Base-by-base conservation (phyloP, 805 yeast species). In the Brettanomyces nanus region DNA sequence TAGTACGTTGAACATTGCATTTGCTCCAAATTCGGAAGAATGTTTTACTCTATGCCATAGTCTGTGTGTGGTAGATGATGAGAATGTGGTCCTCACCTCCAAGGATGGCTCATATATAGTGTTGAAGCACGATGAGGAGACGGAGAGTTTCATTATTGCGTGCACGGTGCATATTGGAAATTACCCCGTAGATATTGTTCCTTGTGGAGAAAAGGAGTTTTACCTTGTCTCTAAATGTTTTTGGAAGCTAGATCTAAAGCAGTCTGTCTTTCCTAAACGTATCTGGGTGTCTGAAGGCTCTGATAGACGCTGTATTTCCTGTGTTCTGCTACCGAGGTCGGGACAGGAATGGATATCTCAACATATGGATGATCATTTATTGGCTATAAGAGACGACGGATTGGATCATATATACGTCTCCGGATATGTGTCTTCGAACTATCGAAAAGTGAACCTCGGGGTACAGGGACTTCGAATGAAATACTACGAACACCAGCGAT, bases 371-470 rank as follows among this genome's bases (percentile, higher is more conserved):
- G 53, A 36, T 31, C 44, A 20, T 36, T 36, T 56, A n/a, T 49
- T 60, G 5, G 35, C 58, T 3, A 30, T 62, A 6, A 45, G 66
- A 14, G 62, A 56, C 27, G 65, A 61, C 42, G 66, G 66, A 0
- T 48, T 63, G 13, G 50, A 54, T 31, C 42, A 53, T 3, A 20
- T 56, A 0, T 43, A 41, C 14, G 37, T 58, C 4, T 43, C 55
- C 0, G 4, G 31, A 9, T 6, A 36, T 1, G 41, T 34, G 13
- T 44, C 58, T 17, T 10, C 27, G 10, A 45, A 48, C 15, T 21
- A 55, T 3, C 56, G 50, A 19, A 51, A 49, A 6, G 36, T 58
- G 3, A 44, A 42, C 15, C 39, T 61, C 4, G 56, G 54, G 0
- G 36, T 34, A 18, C 44, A 58, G 1, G 58, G 63, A 2, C 42